phyloP scores from a whole-genome alignment of 257 asterid species.

The Lycium ferocissimum region DNA sequence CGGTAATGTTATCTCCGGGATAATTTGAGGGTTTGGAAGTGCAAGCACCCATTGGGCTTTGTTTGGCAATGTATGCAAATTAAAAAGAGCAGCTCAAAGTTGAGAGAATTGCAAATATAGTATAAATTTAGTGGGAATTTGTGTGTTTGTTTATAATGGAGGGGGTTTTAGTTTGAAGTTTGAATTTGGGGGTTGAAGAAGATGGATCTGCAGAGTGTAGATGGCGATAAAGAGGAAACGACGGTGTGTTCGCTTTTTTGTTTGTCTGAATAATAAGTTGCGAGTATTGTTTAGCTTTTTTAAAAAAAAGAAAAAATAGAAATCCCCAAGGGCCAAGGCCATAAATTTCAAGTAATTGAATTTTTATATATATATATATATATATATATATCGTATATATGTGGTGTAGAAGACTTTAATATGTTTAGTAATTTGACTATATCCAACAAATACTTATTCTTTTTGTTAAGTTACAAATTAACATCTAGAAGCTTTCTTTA shows the following conservation, averaged over 20 bases:
- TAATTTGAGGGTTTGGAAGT: constrained; percentile 64
- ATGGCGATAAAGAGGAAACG: constrained; percentile 38
- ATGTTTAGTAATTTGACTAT: constrained; percentile 19
- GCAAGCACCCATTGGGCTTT: constrained; percentile 66
- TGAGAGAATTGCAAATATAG: constrained; percentile 16
- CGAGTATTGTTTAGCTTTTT: background rate
- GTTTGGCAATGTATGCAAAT: background rate
- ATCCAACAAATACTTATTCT: background rate
- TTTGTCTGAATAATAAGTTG: constrained; percentile 18
- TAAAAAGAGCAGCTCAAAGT: constrained; percentile 21
- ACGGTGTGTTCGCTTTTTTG: constrained; percentile 36
- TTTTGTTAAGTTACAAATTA: background rate
- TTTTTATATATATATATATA: background rate
- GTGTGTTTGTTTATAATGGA: background rate
- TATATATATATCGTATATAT: background rate
- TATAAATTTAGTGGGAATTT: background rate
- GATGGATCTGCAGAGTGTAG: constrained; percentile 32
- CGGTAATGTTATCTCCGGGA: constrained; percentile 33
- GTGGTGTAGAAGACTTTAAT: background rate
- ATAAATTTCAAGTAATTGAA: background rate
- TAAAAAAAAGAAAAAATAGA: background rate
- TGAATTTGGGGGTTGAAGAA: constrained; percentile 24
- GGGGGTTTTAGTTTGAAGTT: constrained; percentile 29
- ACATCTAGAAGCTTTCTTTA: background rate
- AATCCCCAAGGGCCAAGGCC: background rate